Base-by-base conservation (phyloP, 495 filamentous ascomycete species). In the Hypoxylon crocopeplum region DNA sequence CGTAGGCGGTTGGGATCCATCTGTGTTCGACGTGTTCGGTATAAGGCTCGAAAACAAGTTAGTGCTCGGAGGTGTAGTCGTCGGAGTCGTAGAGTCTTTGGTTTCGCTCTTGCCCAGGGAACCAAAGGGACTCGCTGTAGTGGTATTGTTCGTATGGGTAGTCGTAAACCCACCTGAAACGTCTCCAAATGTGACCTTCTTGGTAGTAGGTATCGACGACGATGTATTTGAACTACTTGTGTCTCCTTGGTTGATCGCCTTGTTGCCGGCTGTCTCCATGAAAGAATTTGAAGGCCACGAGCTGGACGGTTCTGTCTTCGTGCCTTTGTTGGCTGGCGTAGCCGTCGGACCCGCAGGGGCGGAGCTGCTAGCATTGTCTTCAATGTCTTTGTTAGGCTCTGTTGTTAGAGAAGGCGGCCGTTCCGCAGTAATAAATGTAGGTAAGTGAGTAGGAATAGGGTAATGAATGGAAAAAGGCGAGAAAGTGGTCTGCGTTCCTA, bases 101-200 rank as follows among this genome's bases (percentile, higher is more conserved):
- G 7, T 24, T 10, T 39, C 40, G 17, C 8, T 20, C 16, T 48
- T 54, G 2, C 40, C 41, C 5, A 37, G 44, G 19, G 50, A 54
- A 10, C 21, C 10, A 13, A 55, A 55, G 15, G 48, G 10, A 1
- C 12, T 17, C 15, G 54, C 22, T 6, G 33, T 19, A 7, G 45
- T 15, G 1, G 5, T 1, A 11, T 16, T 36, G 10, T 32, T 30
- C 15, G 38, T 22, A 5, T 37, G 7, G 7, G 29, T 7, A 33
- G 20, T 25, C 21, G 33, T 10, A 15, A 45, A 33, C 27, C n/a
- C n/a, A 8, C 3, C 0, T 24, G 36, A 32, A 33, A 33, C 13
- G 13, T 39, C 36, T 6, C 29, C 41, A 27, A 53, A 53, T 44
- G 5, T 45, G 27, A 45, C 59, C 32, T 48, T 52, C 21, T 52